Conservation (phyloP, 1,284 basidiomycete species). For the Naganishia sp. region DNA sequence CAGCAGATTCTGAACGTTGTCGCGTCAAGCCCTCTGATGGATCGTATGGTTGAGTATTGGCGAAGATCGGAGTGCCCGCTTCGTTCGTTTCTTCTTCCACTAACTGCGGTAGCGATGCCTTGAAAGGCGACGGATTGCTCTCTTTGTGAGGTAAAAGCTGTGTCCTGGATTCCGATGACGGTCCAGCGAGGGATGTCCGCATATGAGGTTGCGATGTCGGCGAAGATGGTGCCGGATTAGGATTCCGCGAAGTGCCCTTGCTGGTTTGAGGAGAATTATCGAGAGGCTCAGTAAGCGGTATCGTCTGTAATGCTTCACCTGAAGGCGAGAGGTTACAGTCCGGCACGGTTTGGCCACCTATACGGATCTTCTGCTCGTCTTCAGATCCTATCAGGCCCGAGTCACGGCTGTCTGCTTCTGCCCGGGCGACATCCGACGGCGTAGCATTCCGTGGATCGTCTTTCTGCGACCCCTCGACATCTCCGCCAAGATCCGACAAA, state of each 20-base stretch:
- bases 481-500: background rate
- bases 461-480: background rate
- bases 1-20: background rate
- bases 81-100: constrained; percentile 5
- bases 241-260: too few relatives aligned
- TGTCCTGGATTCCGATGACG: background rate
- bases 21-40: background rate
- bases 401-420: constrained; percentile 22
- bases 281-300: background rate
- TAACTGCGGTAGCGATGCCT: constrained; percentile 1
- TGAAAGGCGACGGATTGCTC: background rate
- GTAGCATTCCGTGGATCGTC: background rate
- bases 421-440: background rate
- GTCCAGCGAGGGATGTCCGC: background rate
- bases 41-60: background rate
- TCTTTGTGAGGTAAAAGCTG: background rate
- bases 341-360: background rate
- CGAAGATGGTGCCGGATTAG: too few relatives aligned
- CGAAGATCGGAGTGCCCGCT: background rate
- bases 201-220: too few relatives aligned
- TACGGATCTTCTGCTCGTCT: background rate
- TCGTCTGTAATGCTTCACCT: constrained; percentile 1
- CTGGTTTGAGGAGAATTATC: too few relatives aligned
- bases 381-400: constrained; percentile 34
- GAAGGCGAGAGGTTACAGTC: background rate